These are phyloP conservation scores for Trichophyton schoenleinii DNA, from an alignment of 2,329 filamentous ascomycete genomes.

Conservation along the genomic window DNA sequence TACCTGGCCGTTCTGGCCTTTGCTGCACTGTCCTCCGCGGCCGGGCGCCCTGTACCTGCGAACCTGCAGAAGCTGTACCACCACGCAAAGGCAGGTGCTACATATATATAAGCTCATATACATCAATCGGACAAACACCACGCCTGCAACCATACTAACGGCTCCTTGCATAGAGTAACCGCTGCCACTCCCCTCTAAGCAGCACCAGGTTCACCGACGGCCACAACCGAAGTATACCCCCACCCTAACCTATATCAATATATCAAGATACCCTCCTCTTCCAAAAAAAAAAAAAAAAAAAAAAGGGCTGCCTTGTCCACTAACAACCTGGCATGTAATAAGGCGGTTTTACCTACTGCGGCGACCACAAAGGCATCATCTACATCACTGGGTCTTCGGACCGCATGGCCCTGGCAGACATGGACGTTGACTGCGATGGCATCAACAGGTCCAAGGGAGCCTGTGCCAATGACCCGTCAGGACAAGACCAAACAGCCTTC, in stretches of 20 bases:
- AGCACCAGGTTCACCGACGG: background rate
- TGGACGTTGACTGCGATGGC: slow-evolving; percentile 13
- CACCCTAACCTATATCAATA: background rate
- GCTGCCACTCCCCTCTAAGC: background rate
- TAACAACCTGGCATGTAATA: no score
- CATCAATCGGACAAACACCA: background rate
- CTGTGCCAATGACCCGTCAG: slow-evolving; percentile 4
- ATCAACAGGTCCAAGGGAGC: slow-evolving; percentile 6
- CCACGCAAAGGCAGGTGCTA: slow-evolving; percentile 2
- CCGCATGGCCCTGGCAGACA: slow-evolving; percentile 9
- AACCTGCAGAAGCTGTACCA: slow-evolving; percentile 13
- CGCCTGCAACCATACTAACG: background rate
- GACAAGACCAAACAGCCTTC: slow-evolving; percentile 11
- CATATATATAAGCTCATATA: background rate
- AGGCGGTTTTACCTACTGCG: slow-evolving; percentile 6
- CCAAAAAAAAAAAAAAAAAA: no score
- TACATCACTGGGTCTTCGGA: slow-evolving; percentile 8
- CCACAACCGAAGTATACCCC: background rate
- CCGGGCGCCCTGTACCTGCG: slow-evolving; percentile 9
- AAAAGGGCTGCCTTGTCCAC: no score
- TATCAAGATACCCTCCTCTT: background rate
- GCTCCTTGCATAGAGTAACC: background rate
- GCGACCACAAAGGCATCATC: slow-evolving; percentile 8
- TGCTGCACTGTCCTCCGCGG: background rate
- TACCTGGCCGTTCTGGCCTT: background rate